These are phyloP conservation scores for Solanum chaucha DNA, from an alignment of 257 asterid species.

Conservation along the genomic window DNA sequence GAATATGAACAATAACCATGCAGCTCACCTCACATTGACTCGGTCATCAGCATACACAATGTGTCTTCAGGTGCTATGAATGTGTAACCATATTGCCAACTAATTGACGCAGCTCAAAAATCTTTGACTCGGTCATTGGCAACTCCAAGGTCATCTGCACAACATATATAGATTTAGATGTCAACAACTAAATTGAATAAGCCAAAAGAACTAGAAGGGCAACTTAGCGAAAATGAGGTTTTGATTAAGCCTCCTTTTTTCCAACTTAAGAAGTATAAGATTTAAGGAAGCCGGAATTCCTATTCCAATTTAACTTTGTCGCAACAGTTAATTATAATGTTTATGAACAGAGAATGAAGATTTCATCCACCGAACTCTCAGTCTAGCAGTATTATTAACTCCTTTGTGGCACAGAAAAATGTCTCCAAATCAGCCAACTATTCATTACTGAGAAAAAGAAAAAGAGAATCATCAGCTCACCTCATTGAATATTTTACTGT, in stretches of 20 bases:
- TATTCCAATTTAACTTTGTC: background rate
- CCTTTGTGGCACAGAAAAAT: background rate
- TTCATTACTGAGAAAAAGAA: background rate
- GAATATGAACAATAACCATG: constrained; percentile 30
- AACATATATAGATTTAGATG: background rate
- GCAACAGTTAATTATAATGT: background rate
- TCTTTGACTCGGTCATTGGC: constrained; percentile 35
- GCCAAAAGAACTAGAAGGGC: background rate
- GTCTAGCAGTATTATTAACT: background rate
- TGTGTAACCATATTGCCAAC: constrained; percentile 27
- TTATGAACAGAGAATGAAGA: background rate
- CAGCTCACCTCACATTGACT: constrained; percentile 47
- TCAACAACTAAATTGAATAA: background rate
- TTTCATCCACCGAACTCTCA: background rate
- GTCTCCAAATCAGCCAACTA: background rate
- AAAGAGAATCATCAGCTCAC: constrained; percentile 21
- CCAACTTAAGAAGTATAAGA: background rate
- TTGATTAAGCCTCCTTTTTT: background rate
- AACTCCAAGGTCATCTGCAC: constrained; percentile 71
- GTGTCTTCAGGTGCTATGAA: constrained; percentile 27
- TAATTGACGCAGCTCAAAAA: constrained; percentile 42
- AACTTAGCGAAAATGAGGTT: background rate
- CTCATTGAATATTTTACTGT: constrained; percentile 78
- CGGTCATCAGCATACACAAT: constrained; percentile 34
- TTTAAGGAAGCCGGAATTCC: no score